A percentile compares a stretch with the other conserved stretches of the same genome.
Evolutionary conservation across 1,284 basidiomycete genomes (phyloP).

Genomic region (Paramarasmius palmivorus): DNA sequence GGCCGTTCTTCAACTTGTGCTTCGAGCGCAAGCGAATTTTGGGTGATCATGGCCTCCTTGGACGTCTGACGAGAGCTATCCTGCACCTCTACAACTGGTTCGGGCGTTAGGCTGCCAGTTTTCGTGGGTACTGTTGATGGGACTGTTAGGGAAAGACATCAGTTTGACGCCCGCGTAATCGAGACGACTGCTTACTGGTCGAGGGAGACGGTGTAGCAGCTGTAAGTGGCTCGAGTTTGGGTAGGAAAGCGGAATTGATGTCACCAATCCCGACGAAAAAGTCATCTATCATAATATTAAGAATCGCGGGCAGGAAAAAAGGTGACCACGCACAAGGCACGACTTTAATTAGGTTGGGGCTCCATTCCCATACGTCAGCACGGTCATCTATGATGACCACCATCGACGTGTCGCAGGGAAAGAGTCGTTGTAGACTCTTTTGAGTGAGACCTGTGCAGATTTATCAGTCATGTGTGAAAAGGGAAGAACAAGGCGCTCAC

Average conservation of each 20-base stretch:
- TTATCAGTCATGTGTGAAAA: slow-evolving; percentile 10
- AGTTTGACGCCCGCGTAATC: neutral
- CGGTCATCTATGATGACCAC: slow-evolving; percentile 99
- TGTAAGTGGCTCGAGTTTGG: slow-evolving; percentile 64
- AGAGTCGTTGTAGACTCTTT: slow-evolving; percentile 89
- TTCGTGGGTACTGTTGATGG: slow-evolving; percentile 21
- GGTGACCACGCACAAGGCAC: slow-evolving; percentile 77
- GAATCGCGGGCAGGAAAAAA: slow-evolving; percentile 8
- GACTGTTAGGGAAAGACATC: slow-evolving; percentile 13
- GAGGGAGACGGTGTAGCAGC: slow-evolving; percentile 25
- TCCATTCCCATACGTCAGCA: slow-evolving; percentile 96
- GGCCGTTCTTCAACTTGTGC: slow-evolving; percentile 87
- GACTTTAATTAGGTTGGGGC: slow-evolving; percentile 95
- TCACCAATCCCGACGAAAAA: slow-evolving; percentile 99
- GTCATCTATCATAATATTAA: slow-evolving; percentile 62
- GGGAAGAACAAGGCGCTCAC: slow-evolving; percentile 45
- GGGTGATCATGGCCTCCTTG: slow-evolving; percentile 52
- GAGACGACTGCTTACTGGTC: neutral
- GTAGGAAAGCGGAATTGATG: slow-evolving; percentile 93
- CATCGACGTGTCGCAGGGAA: slow-evolving; percentile 97
- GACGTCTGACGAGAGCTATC: slow-evolving; percentile 42
- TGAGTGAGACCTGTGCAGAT: slow-evolving; percentile 69
- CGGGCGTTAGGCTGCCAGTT: slow-evolving; percentile 22
- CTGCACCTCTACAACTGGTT: slow-evolving; percentile 39
- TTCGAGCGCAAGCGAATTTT: slow-evolving; percentile 73